Evolutionary conservation across 441 rosid species (phyloP).

Genomic region (Syzygium syzygioides): DNA sequence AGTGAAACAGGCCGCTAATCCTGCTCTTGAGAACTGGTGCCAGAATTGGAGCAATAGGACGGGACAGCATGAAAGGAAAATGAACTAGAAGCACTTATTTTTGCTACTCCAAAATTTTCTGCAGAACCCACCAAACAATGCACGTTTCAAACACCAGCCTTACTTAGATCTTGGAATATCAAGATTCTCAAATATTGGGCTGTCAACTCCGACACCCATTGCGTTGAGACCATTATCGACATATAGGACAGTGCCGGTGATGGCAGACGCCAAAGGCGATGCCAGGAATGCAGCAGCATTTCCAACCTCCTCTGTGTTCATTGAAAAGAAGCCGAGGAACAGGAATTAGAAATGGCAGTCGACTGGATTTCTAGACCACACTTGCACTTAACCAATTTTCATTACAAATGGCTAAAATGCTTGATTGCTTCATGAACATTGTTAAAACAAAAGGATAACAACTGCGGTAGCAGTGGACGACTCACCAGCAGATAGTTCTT

Average conservation of each 20-base stretch:
- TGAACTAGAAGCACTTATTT: not conserved
- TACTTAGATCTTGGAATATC: conserved; percentile 44
- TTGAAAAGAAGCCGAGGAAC: not conserved
- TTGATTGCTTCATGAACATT: not conserved
- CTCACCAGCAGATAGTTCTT: conserved; percentile 81
- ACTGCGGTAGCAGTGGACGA: not conserved
- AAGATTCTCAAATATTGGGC: conserved; percentile 68
- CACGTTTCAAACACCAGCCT: conserved; percentile 3
- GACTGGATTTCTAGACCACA: not conserved
- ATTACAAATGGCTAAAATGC: not conserved
- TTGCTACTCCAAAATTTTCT: not conserved
- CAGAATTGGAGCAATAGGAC: not conserved
- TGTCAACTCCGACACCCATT: conserved; percentile 91
- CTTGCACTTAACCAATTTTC: not conserved
- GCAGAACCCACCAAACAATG: not conserved
- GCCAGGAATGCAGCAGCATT: conserved; percentile 82
- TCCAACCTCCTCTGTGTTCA: conserved; percentile 79
- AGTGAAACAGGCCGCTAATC: not conserved
- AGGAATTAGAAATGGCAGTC: not conserved
- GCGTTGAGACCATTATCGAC: conserved; percentile 93
- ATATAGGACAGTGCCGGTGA: conserved; percentile 73
- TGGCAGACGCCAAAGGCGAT: conserved; percentile 82
- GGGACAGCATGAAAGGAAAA: not conserved
- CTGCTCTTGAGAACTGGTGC: not conserved
- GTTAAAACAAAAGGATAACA: not conserved